Evolutionary conservation across 495 filamentous ascomycete genomes (phyloP), one percentile per base, ranked within the genome.

Genomic region (Bombardia bombarda): DNA sequence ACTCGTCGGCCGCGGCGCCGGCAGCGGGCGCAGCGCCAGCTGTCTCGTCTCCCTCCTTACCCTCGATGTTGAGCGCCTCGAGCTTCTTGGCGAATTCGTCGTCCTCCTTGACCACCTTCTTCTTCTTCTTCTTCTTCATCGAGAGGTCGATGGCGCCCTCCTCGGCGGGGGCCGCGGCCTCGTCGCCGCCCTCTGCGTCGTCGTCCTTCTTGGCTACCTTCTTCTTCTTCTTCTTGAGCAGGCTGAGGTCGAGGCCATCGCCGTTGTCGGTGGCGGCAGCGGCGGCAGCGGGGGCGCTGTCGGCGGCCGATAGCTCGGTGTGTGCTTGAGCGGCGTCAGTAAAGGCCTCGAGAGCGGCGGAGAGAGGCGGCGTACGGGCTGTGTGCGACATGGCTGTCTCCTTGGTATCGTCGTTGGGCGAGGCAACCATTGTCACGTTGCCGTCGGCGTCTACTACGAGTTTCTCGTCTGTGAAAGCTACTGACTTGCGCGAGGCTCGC

Each of bases 51-150:
- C 69, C 74, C 21, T 75, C 77, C 20, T 79, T 86, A 60, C 87
- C 81, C 44, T 86, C 86, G 35, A 96, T 87, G 52, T 95, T 85
- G 31, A 81, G 77, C 17, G 82, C 75, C 42, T 75, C 79, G 35
- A 79, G 52, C 61, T 78, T 78, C 57, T 70, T 71, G 38, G 74
- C 69, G 47, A 77, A 75, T 28, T 73, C 67, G 25, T 80, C 75
- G 20, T 73, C 67, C 23, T 66, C 74, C 70, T 85, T 87, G 60
- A 78, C 73, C 46, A 69, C 56, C 80, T 90, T 90, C 79, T 87
- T 90, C 80, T 95, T 94, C 75, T 94, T 90, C 66, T 88, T 95
- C 63, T 95, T 95, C 72, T 94, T 94, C 69, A 93, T 70, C 42
- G 78, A 75, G 22, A 85, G 77, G 67, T 93, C 58, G 47, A 60